Conservation (phyloP, 2,329 filamentous ascomycete genomes). For the Ceratocystis huliohia region DNA sequence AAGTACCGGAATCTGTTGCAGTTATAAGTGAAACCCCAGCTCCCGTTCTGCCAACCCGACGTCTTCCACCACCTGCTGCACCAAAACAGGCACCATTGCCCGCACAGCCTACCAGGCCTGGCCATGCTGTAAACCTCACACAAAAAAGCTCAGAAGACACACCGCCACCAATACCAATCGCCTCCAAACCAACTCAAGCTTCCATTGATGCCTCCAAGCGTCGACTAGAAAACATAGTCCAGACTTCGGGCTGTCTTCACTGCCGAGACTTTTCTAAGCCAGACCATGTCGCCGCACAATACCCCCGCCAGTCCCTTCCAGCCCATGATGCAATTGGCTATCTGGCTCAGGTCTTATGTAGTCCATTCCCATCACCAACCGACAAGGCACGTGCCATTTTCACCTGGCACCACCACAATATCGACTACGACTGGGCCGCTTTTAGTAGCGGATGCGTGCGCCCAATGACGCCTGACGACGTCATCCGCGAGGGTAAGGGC, state of each 20-base stretch:
- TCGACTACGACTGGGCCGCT: conserved; percentile 66
- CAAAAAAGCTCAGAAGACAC: conserved; percentile 26
- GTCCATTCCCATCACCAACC: conserved; percentile 65
- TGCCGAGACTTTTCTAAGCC: conserved; percentile 82
- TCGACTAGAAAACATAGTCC: conserved; percentile 33
- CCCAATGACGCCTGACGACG: conserved; percentile 55
- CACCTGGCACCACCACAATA: conserved; percentile 90
- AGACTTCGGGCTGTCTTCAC: conserved; percentile 48
- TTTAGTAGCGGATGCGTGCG: conserved; percentile 65
- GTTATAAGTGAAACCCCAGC: conserved; percentile 12
- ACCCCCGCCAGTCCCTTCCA: conserved; percentile 60
- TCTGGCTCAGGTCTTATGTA: conserved; percentile 66
- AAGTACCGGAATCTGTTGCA: not conserved
- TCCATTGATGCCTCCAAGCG: conserved; percentile 25
- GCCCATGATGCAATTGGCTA: conserved; percentile 52
- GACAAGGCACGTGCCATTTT: conserved; percentile 92
- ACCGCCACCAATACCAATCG: conserved; percentile 41
- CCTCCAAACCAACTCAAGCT: conserved; percentile 40
- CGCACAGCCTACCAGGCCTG: not conserved
- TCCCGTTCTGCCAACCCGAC: conserved; percentile 25
- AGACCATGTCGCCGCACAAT: conserved; percentile 64
- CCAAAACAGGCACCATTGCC: not conserved
- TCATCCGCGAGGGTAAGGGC: conserved; percentile 62
- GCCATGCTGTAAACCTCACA: not conserved
- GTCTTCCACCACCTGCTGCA: conserved; percentile 32